These are phyloP conservation scores for Amylocystis lapponica DNA, from an alignment of 768 basidiomycete species.

Conservation along the genomic window DNA sequence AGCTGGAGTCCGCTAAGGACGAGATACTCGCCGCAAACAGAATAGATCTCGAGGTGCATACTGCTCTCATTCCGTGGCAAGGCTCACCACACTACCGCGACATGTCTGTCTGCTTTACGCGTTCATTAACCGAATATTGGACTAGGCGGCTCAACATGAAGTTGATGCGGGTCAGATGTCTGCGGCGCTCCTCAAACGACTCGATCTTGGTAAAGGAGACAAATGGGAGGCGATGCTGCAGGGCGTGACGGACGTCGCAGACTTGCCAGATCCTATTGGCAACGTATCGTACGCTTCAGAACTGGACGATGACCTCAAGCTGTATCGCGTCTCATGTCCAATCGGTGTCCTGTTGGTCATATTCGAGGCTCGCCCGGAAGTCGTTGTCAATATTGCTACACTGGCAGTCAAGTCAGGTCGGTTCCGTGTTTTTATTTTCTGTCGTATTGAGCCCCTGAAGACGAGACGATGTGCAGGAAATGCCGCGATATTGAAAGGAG, in stretches of 20 bases:
- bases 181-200: constrained; percentile 72
- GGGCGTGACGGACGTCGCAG: constrained; percentile 83
- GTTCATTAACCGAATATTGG: no score
- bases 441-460: no score
- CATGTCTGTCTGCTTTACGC: no score
- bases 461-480: constrained; percentile 77
- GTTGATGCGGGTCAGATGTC: constrained; percentile 85
- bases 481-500: constrained; percentile 94
- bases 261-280: constrained; percentile 83
- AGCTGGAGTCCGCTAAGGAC: constrained; percentile 58
- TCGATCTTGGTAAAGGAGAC: constrained; percentile 72
- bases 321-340: constrained; percentile 93
- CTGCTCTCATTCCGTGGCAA: background rate
- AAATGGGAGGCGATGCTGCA: constrained; percentile 96
- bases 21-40: constrained; percentile 77
- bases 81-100: no score
- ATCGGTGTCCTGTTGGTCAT: constrained; percentile 96
- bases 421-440: no score
- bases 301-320: constrained; percentile 79
- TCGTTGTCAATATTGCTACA: constrained; percentile 94
- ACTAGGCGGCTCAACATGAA: constrained; percentile 68
- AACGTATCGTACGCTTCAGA: constrained; percentile 84
- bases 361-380: constrained; percentile 96
- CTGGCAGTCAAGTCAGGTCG: constrained; percentile 94
- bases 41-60: constrained; percentile 69